Evolutionary conservation across 768 basidiomycete species (phyloP), one percentile per base, ranked within the genome.

Genomic region (Sporobolomyces roseus): DNA sequence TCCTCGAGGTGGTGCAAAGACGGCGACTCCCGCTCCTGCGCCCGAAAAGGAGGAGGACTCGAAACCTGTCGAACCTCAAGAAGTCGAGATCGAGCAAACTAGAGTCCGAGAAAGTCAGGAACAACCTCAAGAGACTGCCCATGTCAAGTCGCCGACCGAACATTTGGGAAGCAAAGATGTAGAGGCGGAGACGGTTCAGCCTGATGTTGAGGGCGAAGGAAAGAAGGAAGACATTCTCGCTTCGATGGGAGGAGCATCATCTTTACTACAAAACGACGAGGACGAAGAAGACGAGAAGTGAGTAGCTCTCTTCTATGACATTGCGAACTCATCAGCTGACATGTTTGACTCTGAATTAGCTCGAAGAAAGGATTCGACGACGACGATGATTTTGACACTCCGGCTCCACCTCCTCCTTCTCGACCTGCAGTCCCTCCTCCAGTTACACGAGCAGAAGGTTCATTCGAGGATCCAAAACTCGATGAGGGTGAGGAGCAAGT

Each of bases 311-410:
- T n/a, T n/a, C n/a, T n/a, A 50, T 33, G 29, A 23, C 13, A 43
- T 17, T 25, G 6, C 27, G 54, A 30, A 48, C 38, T 49, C 30
- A 16, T 17, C 27, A 8, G 30, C 5, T 50, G 32, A 10, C 27
- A 5, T 27, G 13, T 13, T 23, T 46, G 14, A 46, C 12, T 23
- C 10, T 46, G 45, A 17, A 41, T n/a, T n/a, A n/a, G n/a, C n/a
- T n/a, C n/a, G n/a, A n/a, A n/a, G n/a, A n/a, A n/a, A n/a, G n/a
- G n/a, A n/a, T 4, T 16, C 33, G 68, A 61, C n/a, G 65, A 61
- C 41, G 70, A 70, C 0, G 70, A 64, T 46, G 62, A 66, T 27
- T 63, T 67, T 30, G 65, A 63, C 0, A 49, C 61, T 30, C 65
- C 70, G 1, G 53, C 46, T 4, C 61, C 61, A 2, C 60, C 69